phyloP scores from a whole-genome alignment of 129 eudicot genomes.

The Pseudognaphalium luteoalbum region DNA sequence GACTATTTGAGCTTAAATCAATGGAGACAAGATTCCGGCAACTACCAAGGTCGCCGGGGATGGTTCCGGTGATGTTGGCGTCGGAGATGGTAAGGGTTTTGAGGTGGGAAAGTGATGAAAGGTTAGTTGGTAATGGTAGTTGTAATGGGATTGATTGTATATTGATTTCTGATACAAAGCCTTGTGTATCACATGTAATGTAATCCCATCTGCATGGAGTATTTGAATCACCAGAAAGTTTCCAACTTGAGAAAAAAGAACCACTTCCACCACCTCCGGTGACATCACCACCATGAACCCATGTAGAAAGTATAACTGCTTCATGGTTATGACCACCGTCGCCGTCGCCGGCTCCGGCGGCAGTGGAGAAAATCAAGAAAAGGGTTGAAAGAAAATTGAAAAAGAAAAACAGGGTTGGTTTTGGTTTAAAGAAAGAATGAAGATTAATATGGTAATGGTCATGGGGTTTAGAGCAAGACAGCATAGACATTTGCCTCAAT shows the following conservation, averaged over 20 bases:
- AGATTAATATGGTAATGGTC: conserved; percentile 26
- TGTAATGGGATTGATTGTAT: conserved; percentile 52
- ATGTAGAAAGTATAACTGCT: conserved; percentile 35
- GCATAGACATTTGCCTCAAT: conserved; percentile 70
- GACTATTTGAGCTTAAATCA: conserved; percentile 61
- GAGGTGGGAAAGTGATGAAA: conserved; percentile 44
- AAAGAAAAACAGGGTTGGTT: conserved; percentile 13
- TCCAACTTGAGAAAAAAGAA: conserved; percentile 44
- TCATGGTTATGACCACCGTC: conserved; percentile 37
- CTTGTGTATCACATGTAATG: conserved; percentile 43
- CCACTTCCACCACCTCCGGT: background rate
- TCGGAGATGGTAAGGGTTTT: conserved; percentile 47
- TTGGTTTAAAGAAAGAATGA: conserved; percentile 14
- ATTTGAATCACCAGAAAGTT: conserved; percentile 24
- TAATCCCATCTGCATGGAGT: conserved; percentile 70
- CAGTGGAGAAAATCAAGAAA: conserved; percentile 23
- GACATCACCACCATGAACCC: conserved; percentile 34
- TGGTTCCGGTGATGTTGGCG: conserved; percentile 60
- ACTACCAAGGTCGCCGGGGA: conserved; percentile 42
- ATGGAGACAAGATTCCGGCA: conserved; percentile 39
- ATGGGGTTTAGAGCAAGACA: conserved; percentile 42
- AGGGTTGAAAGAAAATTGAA: conserved; percentile 14
- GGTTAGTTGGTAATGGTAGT: conserved; percentile 49
- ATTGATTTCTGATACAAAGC: conserved; percentile 43
- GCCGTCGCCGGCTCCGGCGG: conserved; percentile 23